These are phyloP conservation scores for Cucurbita maxima DNA, from an alignment of 306 rosid genomes.

Conservation along the genomic window DNA sequence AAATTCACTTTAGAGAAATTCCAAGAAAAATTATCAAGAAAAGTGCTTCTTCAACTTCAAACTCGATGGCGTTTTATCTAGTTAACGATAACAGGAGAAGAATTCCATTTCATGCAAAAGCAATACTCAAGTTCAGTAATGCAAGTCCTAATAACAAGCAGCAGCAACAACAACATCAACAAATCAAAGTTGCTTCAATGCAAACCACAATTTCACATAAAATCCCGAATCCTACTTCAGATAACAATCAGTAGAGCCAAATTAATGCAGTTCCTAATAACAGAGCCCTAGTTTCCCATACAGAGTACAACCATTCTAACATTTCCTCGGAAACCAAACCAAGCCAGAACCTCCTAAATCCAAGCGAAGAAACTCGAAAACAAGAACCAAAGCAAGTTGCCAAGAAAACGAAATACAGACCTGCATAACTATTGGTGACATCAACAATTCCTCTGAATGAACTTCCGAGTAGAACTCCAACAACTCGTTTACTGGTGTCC, in stretches of 20 bases:
- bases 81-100: background rate
- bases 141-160: background rate
- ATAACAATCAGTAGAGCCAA: background rate
- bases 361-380: background rate
- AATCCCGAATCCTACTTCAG: background rate
- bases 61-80: background rate
- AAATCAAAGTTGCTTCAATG: background rate
- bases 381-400: background rate
- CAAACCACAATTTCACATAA: background rate
- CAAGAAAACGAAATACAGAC: constrained; percentile 11
- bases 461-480: constrained; percentile 67
- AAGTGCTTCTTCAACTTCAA: background rate
- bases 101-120: background rate
- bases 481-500: constrained; percentile 69
- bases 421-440: constrained; percentile 77
- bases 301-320: background rate
- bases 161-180: background rate
- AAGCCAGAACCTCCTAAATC: background rate
- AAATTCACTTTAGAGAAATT: background rate
- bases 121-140: background rate
- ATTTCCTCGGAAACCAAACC: background rate
- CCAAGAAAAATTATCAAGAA: background rate
- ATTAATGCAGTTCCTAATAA: background rate
- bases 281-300: background rate
- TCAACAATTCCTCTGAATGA: constrained; percentile 66